Evolutionary conservation across 1,139 yeast genomes (phyloP), one percentile per base, ranked within the genome.

Genomic region (Candida sp.): DNA sequence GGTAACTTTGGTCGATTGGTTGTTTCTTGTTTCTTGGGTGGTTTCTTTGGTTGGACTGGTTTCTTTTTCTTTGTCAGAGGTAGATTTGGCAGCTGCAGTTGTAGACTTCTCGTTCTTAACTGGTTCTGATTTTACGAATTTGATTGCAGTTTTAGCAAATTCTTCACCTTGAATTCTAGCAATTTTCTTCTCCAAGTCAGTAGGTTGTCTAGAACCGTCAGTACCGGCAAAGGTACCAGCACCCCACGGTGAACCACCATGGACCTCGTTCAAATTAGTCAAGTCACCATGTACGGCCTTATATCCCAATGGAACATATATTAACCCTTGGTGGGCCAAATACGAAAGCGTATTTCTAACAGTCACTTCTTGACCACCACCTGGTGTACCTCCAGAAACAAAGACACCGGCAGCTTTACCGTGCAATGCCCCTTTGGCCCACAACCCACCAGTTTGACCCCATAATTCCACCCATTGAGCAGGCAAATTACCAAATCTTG

Each of bases 211-310:
- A 35, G 69, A 60, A 35, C 75, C 74, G 47, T 64, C 71, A 15
- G 57, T 52, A 38, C 66, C 68, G 33, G 75, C 73, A 48, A 58
- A 63, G 41, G 70, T 54, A 45, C 75, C 75, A 34, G 74, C 71
- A 49, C 74, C 75, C 68, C 70, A 68, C 38, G 74, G 70, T 41
- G 72, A 66, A 29, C 69, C 64, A 45, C 75, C 75, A 51, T 66
- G 73, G 41, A 60, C 55, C 55, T 67, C 71, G 2, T 60, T 61
- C 45, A 66, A 46, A 52, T 55, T 55, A 45, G 66, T 49, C 46
- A 65, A 46, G 40, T 54, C 57, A 21, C 63, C 59, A 52, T 60
- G 58, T 22, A 61, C 29, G 7, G 29, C 11, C 11, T 7, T 57
- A 57, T 67, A 67, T 45, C 74, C 74, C 51, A 68, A 63, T 41